Conservation (phyloP, 352 stramenopile species). For the Globisporangium spiculum region DNA sequence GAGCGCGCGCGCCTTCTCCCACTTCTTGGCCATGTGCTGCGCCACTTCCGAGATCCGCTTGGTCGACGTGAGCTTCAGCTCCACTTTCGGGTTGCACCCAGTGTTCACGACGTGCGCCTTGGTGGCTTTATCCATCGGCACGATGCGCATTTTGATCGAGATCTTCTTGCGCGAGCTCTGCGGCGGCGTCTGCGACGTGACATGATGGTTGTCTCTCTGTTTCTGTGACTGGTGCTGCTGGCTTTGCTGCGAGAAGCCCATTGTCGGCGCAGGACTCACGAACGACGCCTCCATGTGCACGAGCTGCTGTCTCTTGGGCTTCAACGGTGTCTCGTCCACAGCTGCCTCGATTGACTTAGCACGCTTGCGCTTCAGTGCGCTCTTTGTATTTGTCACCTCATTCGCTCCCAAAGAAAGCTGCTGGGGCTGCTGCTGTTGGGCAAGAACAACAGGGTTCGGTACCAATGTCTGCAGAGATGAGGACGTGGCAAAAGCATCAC, state of each 20-base stretch:
- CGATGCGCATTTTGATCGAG: conserved; percentile 83
- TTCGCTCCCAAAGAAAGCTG: not conserved
- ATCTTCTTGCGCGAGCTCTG: conserved; percentile 67
- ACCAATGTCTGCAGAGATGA: conserved; percentile 16
- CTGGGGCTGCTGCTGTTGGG: conserved; percentile 18
- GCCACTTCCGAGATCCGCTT: conserved; percentile 77
- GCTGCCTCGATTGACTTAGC: conserved; percentile 14
- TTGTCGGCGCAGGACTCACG: conserved; percentile 30
- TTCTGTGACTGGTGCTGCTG: not conserved
- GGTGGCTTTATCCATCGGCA: conserved; percentile 63
- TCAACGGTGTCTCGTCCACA: conserved; percentile 14
- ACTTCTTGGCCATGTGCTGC: conserved; percentile 79
- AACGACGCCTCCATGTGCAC: conserved; percentile 21
- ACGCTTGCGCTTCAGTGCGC: conserved; percentile 31
- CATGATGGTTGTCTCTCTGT: not conserved
- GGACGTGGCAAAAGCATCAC: conserved; percentile 11
- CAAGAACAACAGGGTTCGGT: conserved; percentile 24
- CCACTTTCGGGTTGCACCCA: conserved; percentile 71
- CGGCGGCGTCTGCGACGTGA: conserved; percentile 47
- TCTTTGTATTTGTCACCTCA: not conserved
- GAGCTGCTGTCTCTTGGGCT: conserved; percentile 8
- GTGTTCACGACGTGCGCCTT: conserved; percentile 40
- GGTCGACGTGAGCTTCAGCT: conserved; percentile 75
- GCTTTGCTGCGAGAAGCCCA: conserved; percentile 6
- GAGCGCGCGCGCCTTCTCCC: conserved; percentile 42